Evolutionary conservation across 1,284 basidiomycete species (phyloP).

Genomic region (Wolfiporia cocos): DNA sequence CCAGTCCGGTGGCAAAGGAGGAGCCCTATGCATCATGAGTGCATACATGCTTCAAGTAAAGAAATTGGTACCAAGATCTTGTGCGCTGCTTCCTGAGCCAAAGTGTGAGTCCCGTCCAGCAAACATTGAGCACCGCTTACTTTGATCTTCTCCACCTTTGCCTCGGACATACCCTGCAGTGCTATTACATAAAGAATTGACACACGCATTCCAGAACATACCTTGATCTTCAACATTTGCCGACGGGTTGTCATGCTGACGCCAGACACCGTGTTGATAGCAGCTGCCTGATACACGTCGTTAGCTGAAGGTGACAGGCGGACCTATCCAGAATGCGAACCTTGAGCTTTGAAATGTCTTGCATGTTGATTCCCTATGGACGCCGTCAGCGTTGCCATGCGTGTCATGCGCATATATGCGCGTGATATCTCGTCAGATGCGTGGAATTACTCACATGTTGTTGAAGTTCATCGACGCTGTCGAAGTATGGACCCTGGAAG

Average conservation of each 20-base stretch:
- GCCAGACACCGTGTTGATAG: conserved; percentile 75
- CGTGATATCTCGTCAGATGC: background rate
- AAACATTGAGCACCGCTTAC: conserved; percentile 30
- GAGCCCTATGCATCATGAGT: conserved; percentile 54
- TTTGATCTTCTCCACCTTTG: conserved; percentile 95
- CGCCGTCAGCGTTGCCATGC: background rate
- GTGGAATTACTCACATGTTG: conserved; percentile 57
- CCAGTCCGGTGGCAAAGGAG: conserved; percentile 84
- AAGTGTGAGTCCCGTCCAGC: background rate
- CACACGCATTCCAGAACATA: conserved; percentile 18
- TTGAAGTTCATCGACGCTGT: conserved; percentile 85
- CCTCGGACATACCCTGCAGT: conserved; percentile 76
- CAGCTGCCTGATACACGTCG: conserved; percentile 57
- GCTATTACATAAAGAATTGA: background rate
- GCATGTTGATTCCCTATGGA: conserved; percentile 83
- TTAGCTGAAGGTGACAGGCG: too few species aligned
- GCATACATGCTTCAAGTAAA: conserved; percentile 6
- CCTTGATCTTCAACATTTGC: conserved; percentile 90
- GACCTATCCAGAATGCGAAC: too few species aligned
- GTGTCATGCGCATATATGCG: background rate
- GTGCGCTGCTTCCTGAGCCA: conserved; percentile 75
- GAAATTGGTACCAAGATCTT: conserved; percentile 63
- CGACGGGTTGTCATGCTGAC: conserved; percentile 84
- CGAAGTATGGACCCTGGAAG: conserved; percentile 54
- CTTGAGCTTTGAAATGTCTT: conserved; percentile 92